Conservation (phyloP, 495 filamentous ascomycete genomes). For the Viridothelium virens region DNA sequence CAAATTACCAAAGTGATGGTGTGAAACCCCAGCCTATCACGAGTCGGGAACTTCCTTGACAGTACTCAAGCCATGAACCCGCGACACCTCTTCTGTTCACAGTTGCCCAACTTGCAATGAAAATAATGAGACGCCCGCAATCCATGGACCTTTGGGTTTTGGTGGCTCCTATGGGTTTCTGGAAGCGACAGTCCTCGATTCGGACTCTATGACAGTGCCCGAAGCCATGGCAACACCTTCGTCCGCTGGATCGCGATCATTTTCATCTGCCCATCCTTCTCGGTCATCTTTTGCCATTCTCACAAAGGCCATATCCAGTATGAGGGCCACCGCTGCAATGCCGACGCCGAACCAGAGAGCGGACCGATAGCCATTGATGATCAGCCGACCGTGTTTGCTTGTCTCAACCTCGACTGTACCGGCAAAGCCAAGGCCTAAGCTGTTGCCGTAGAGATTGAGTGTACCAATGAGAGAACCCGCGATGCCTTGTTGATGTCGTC, state of each 20-base stretch:
- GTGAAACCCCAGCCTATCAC: too few species aligned
- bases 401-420: constrained; percentile 42
- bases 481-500: constrained; percentile 43
- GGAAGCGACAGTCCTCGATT: background rate
- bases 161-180: background rate
- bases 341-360: constrained; percentile 42
- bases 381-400: constrained; percentile 20
- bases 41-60: too few species aligned
- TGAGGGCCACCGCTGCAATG: constrained; percentile 36
- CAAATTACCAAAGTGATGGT: too few species aligned
- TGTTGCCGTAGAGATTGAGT: constrained; percentile 43
- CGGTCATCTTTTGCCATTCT: constrained; percentile 38
- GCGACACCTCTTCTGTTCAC: too few species aligned
- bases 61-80: too few species aligned
- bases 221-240: constrained; percentile 6
- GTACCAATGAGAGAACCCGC: constrained; percentile 44
- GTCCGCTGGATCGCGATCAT: constrained; percentile 9
- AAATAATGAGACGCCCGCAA: too few species aligned
- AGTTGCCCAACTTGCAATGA: too few species aligned
- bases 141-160: background rate
- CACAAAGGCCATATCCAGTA: constrained; percentile 39
- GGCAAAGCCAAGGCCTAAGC: constrained; percentile 45
- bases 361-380: constrained; percentile 36
- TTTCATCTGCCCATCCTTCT: constrained; percentile 38
- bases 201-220: background rate